These are phyloP conservation scores for Nakaseomyces glabratus DNA, from an alignment of 1,139 yeast genomes.

Conservation along the genomic window DNA sequence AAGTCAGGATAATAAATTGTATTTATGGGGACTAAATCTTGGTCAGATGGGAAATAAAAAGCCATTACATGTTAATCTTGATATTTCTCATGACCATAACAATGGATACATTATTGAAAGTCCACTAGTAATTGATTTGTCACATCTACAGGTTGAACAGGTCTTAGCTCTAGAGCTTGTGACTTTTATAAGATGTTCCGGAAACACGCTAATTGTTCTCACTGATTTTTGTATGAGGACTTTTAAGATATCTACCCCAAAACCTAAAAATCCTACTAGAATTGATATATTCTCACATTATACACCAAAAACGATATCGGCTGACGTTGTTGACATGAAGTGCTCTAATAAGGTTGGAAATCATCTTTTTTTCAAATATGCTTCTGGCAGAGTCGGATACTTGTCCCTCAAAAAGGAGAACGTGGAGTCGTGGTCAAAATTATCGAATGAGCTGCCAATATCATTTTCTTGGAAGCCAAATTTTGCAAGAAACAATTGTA, in stretches of 20 bases:
- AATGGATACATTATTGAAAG: conserved; percentile 18
- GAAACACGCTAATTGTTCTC: conserved; percentile 56
- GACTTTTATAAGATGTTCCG: conserved; percentile 55
- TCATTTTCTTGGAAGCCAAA: conserved; percentile 32
- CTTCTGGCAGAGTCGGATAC: conserved; percentile 28
- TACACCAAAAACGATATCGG: conserved; percentile 21
- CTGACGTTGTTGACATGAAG: conserved; percentile 23
- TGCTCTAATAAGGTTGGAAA: conserved; percentile 28
- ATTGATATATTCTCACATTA: conserved; percentile 24
- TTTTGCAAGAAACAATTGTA: conserved; percentile 25
- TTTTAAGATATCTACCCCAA: conserved; percentile 35
- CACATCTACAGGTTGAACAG: conserved; percentile 37
- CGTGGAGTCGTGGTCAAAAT: conserved; percentile 20
- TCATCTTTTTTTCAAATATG: conserved; percentile 23
- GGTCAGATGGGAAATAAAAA: conserved; percentile 69
- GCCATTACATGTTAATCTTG: conserved; percentile 17
- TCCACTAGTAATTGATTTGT: conserved; percentile 18
- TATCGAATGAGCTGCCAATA: conserved; percentile 23
- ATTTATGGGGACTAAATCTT: conserved; percentile 72
- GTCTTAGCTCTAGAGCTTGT: conserved; percentile 63
- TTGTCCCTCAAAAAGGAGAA: conserved; percentile 18
- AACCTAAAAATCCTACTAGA: conserved; percentile 14
- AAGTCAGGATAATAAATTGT: conserved; percentile 44
- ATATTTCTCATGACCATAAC: conserved; percentile 15
- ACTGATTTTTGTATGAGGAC: conserved; percentile 51